Percentiles rank a stretch among this genome's conserved stretches.
These are phyloP conservation scores for Pisolithus orientalis DNA, from an alignment of 768 basidiomycete genomes.

Conservation along the genomic window DNA sequence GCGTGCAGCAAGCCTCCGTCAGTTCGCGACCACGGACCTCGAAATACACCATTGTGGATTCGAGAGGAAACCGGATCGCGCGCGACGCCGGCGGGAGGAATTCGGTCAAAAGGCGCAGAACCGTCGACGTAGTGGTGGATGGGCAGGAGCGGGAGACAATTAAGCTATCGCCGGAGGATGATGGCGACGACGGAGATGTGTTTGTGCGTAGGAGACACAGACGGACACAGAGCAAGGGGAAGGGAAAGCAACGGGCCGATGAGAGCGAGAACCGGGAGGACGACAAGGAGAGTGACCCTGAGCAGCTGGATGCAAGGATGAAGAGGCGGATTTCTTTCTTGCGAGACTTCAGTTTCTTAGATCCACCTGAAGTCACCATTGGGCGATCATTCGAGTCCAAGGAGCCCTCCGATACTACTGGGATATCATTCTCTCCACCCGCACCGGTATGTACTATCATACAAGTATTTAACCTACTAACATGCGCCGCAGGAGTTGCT, in stretches of 20 bases:
- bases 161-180: slow-evolving; percentile 18
- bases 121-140: slow-evolving; percentile 10
- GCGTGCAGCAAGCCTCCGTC: slow-evolving; percentile 41
- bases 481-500: slow-evolving; percentile 38
- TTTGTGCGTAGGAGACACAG: neutral
- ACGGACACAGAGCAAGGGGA: slow-evolving; percentile 5
- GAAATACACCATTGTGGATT: slow-evolving; percentile 34
- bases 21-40: slow-evolving; percentile 32
- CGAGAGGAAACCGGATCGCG: slow-evolving; percentile 61
- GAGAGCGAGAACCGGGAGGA: slow-evolving; percentile 7
- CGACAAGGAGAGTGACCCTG: slow-evolving; percentile 3
- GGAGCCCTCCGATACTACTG: slow-evolving; percentile 3
- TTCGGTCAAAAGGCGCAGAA: slow-evolving; percentile 34
- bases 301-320: slow-evolving; percentile 18
- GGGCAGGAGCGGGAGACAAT: slow-evolving; percentile 20
- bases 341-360: slow-evolving; percentile 51
- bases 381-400: slow-evolving; percentile 1
- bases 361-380: slow-evolving; percentile 20
- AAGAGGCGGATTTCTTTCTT: slow-evolving; percentile 41
- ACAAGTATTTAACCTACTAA: slow-evolving; percentile 6
- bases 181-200: slow-evolving; percentile 10
- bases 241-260: slow-evolving; percentile 21
- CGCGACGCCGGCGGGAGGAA: slow-evolving; percentile 53
- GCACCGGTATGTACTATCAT: slow-evolving; percentile 42
- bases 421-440: slow-evolving; percentile 29